Evolutionary conservation across 768 basidiomycete genomes (phyloP), one percentile per base, ranked within the genome.

Genomic region (Lactarius psammicola): DNA sequence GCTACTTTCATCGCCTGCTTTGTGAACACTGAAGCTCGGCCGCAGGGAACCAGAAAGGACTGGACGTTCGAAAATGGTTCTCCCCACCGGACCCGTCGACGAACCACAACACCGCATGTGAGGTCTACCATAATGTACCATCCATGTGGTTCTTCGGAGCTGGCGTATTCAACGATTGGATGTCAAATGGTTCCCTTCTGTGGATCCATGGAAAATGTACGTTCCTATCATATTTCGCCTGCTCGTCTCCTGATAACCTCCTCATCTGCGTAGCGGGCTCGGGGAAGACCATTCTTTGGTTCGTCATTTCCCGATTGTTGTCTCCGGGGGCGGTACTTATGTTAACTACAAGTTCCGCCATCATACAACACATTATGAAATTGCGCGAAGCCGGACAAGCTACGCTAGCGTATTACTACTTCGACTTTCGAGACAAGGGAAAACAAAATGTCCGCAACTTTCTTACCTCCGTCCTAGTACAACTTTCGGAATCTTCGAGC

Each of bases 241-340:
- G 46, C 49, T 51, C 49, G 2, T 26, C 26, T 15, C 6, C 13
- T 26, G 49, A 51, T 26, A 13, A 2, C 23, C 3, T 46, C n/a
- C 23, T 13, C 7, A 0, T 13, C 23, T 26, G 49, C 23, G 18
- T 33, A 62, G 61, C 61, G 53, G 61, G 61, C 2, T 62, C 61
- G 1, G 61, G 53, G 6, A 62, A 62, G 51, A 62, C n/a, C 15
- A 10, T 62, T 4, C 36, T 62, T 36, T 54, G 53, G 61, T 62
- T n/a, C 11, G 61, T 62, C 28, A 3, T 42, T 31, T 38, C 26
- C 26, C 5, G 8, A 5, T 4, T n/a, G 15, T 31, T 36, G 3
- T 18, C 4, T 7, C 60, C 2, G 17, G 20, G 15, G 5, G 33
- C 13, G 18, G 18, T 31, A 18, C 60, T 60, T 5, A 60, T 20